Evolutionary conservation across 345 rosid species (phyloP).

Genomic region (Camelina hispida): DNA sequence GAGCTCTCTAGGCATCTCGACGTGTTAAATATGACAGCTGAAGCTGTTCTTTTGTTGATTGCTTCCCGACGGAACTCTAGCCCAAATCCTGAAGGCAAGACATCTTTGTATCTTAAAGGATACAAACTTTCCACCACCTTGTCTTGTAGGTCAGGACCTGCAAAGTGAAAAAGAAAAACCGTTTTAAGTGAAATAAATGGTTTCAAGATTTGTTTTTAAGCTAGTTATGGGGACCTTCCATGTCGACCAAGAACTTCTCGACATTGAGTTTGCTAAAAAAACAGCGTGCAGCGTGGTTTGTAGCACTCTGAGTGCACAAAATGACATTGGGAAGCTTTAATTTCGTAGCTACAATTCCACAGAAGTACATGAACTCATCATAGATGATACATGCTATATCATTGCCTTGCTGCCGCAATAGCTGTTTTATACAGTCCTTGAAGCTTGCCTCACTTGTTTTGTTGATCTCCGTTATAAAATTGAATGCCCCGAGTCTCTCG

Average conservation of each 20-base stretch:
- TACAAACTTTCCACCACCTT: constrained; percentile 4
- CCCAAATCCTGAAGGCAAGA: neutral
- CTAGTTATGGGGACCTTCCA: constrained; percentile 19
- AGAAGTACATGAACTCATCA: constrained; percentile 36
- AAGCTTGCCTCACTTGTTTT: neutral
- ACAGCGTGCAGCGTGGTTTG: neutral
- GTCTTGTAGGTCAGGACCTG: constrained; percentile 9
- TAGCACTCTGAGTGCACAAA: constrained; percentile 26
- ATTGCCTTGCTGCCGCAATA: neutral
- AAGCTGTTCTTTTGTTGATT: constrained; percentile 20
- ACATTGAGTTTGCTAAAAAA: neutral
- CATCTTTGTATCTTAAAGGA: constrained; percentile 31
- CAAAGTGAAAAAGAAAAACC: neutral
- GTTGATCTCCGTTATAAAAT: neutral
- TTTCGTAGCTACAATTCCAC: constrained; percentile 23
- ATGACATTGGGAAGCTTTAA: constrained; percentile 25
- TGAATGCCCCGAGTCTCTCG: neutral
- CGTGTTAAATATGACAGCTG: constrained; percentile 20
- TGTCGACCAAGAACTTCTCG: constrained; percentile 4
- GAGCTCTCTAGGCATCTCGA: constrained; percentile 15
- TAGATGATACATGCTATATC: constrained; percentile 12
- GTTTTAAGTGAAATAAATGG: neutral
- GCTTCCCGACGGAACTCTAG: neutral
- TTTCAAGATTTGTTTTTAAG: neutral
- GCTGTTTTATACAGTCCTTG: neutral